Conservation (phyloP, 768 basidiomycete species). For the Kwoniella mangroviensis region DNA sequence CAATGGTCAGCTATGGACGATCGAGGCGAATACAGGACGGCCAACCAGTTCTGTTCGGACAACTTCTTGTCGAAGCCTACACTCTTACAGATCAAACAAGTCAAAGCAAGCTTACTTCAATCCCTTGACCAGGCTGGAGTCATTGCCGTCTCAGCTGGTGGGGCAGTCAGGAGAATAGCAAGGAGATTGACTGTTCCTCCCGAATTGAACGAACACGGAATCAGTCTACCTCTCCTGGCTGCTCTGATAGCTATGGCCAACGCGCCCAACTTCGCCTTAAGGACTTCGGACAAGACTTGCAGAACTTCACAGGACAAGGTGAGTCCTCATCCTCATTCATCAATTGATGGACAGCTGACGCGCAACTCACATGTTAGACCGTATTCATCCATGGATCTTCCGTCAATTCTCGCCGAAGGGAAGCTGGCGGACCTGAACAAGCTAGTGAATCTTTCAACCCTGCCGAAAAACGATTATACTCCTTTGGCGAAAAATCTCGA, state of each 20-base stretch:
- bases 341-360: neutral
- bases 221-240: slow-evolving; percentile 69
- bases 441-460: slow-evolving; percentile 47
- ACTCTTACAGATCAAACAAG: slow-evolving; percentile 75
- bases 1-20: slow-evolving; percentile 76
- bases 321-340: slow-evolving; percentile 28
- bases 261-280: slow-evolving; percentile 88
- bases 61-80: slow-evolving; percentile 91
- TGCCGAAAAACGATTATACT: slow-evolving; percentile 74
- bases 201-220: slow-evolving; percentile 52
- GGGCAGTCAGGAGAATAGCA: slow-evolving; percentile 47
- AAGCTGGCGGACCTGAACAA: slow-evolving; percentile 56
- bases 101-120: slow-evolving; percentile 76
- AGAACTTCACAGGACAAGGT: slow-evolving; percentile 87
- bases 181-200: slow-evolving; percentile 46
- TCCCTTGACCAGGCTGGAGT: slow-evolving; percentile 79
- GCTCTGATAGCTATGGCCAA: slow-evolving; percentile 82
- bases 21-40: slow-evolving; percentile 67
- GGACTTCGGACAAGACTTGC: slow-evolving; percentile 67
- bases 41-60: slow-evolving; percentile 75
- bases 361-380: slow-evolving; percentile 59
- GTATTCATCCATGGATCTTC: slow-evolving; percentile 83
- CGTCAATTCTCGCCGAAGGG: slow-evolving; percentile 75
- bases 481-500: slow-evolving; percentile 81
- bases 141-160: slow-evolving; percentile 78